Conservation (phyloP, 2,329 filamentous ascomycete species). For the Penicillium sp. region DNA sequence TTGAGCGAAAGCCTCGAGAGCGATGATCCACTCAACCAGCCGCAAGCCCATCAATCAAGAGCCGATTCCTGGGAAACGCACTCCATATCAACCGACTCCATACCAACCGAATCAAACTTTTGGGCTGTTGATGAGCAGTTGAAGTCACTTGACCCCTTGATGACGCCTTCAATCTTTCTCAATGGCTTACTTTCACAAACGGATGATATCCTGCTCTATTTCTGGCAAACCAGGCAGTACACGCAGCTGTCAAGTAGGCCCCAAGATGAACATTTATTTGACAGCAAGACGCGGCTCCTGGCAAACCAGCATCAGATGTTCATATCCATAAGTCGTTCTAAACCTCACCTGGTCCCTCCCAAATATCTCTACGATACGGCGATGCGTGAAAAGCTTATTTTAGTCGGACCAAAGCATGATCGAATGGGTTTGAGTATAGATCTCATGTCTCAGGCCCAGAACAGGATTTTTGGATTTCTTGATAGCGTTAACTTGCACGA, state of each 20-base stretch:
- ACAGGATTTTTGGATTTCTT: slow-evolving; percentile 1
- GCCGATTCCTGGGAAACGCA: background rate
- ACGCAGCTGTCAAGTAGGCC: slow-evolving; percentile 1
- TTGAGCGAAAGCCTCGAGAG: background rate
- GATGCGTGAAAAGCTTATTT: slow-evolving; percentile 4
- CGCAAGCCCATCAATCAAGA: background rate
- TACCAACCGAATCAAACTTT: background rate
- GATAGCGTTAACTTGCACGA: slow-evolving; percentile 2
- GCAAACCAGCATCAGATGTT: slow-evolving; percentile 1
- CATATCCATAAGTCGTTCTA: background rate
- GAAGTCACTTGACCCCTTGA: background rate
- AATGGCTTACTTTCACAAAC: background rate
- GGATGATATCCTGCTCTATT: slow-evolving; percentile 1
- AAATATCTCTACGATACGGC: slow-evolving; percentile 1
- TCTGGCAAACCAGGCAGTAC: slow-evolving; percentile 2
- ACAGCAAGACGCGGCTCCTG: background rate
- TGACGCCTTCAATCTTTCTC: background rate
- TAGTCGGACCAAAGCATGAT: slow-evolving; percentile 4
- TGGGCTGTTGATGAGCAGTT: background rate
- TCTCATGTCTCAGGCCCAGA: background rate
- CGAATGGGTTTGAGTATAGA: background rate
- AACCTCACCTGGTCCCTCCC: background rate
- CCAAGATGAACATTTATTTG: background rate
- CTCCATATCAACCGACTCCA: background rate
- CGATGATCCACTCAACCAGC: background rate